These are phyloP conservation scores for Schizopora paradoxa DNA, from an alignment of 1,284 basidiomycete species.

Conservation along the genomic window DNA sequence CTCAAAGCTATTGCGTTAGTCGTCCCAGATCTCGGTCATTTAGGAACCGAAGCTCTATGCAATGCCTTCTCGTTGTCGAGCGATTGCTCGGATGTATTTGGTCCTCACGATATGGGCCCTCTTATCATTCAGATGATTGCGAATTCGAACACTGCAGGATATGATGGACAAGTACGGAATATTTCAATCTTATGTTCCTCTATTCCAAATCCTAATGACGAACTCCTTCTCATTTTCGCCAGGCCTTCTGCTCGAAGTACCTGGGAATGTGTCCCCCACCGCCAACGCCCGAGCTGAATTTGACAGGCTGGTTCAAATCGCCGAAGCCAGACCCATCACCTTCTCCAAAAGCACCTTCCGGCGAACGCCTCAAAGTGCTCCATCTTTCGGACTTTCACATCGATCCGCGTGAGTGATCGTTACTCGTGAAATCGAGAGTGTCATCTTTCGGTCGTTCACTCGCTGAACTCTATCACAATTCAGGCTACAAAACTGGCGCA, in stretches of 20 bases:
- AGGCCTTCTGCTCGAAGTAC: constrained; percentile 55
- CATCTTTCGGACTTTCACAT: constrained; percentile 78
- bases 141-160: constrained; percentile 59
- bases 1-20: constrained; percentile 63
- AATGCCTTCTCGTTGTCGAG: constrained; percentile 51
- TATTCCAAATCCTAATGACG: constrained; percentile 23
- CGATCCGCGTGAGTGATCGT: constrained; percentile 49
- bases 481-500: constrained; percentile 64
- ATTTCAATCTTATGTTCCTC: background rate
- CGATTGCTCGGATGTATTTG: constrained; percentile 45
- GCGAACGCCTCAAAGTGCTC: constrained; percentile 64
- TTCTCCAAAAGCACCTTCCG: constrained; percentile 47
- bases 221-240: background rate
- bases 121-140: constrained; percentile 64
- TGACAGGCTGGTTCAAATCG: constrained; percentile 53
- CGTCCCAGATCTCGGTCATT: constrained; percentile 56
- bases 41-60: constrained; percentile 55
- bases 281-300: constrained; percentile 45
- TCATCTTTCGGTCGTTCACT: too few species aligned
- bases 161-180: constrained; percentile 59
- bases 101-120: constrained; percentile 45
- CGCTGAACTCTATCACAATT: constrained; percentile 1
- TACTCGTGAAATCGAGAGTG: background rate
- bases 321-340: constrained; percentile 66
- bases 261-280: constrained; percentile 46